Base-by-base conservation (phyloP, 768 basidiomycete genomes). In the Crepidotus variabilis region DNA sequence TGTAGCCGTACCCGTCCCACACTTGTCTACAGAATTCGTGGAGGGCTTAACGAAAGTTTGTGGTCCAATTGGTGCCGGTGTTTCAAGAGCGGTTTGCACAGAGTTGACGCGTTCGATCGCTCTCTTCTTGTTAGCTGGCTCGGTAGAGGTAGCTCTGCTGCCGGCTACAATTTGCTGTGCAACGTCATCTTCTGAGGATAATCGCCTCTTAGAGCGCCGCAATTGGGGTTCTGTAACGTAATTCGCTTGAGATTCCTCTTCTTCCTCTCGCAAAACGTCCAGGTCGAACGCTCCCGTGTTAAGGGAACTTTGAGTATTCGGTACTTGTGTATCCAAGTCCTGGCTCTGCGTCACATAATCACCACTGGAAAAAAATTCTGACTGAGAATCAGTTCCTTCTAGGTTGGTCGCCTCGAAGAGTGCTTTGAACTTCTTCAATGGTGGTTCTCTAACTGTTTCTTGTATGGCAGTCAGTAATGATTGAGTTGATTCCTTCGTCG, bases 341-440 rank as follows among this genome's bases (percentile, higher is more conserved):
- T 70, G 68, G 10, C 69, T 72, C 56, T 76, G 69, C 1, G 70
- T 73, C 52, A 77, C 73, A 3, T 14, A 20, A 20, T 43, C 14
- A 3, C 39, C 39, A 20, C 11, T 11, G 14, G 39, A 16, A 20
- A 20, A 4, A 20, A 5, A 3, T 72, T 77, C 48, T 72, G 69
- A 53, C 66, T 67, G n/a, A 46, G 62, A 74, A 60, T 58, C 71
- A 67, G 52, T 54, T 11, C 45, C 35, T 48, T 76, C 76, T 24
- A 84, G 85, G 63, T 85, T 75, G 45, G 75, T 85, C 8, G 83
- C 80, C 16, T 90, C 88, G 59, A 88, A 90, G 10, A 90, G 72
- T 0, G 83, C 81, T 61, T 83, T 86, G 73, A 85, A 88, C 67
- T 83, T 87, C 65, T 90, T 90, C 23, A 81, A 67, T 2, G 85